Evolutionary conservation across 202 grass and related monocot genomes (phyloP), one percentile per base, ranked within the genome.

Genomic region (Schoenoplectus triqueter): DNA sequence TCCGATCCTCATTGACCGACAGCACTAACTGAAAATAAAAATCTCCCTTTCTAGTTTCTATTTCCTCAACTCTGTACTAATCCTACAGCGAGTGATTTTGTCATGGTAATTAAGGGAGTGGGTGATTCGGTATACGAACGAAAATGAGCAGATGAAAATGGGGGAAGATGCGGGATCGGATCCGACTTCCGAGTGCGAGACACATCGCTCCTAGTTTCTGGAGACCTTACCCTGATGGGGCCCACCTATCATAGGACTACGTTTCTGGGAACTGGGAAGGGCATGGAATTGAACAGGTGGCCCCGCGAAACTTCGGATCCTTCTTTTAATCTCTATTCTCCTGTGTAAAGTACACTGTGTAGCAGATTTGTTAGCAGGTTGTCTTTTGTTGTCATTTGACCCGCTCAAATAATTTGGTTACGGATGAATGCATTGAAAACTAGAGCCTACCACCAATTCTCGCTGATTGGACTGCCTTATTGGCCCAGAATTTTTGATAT

Each of bases 241-340:
- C 85, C 85, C 85, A 62, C 20, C 44, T 81, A 86, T 86, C 75
- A 86, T 86, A 62, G 47, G 44, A 41, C 74, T 65, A 81, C 63
- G 75, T 86, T 63, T 79, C 51, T 31, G 31, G 31, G 31, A 31
- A 0, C 31, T 31, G 42, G 2, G 64, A 39, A 21, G 31, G 31
- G 31, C 31, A 11, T 31, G 4, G 65, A 42, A 3, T 13, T 56
- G 13, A 3, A 69, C 21, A 82, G 39, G 44, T 66, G 44, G 61
- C 0, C 77, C 73, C 5, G 31, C 15, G 57, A 81, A 81, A 22
- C 41, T 51, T 49, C 79, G 59, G n/a, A 83, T 50, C 42, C 45
- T 82, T 82, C 80, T 54, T 31, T 31, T 31, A 5, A 39, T 7
- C 20, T 57, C 46, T 6, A 15, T 83, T 78, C 57, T 41, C 5